Conservation (phyloP, 306 rosid species). For the Dalbergia cultrata region DNA sequence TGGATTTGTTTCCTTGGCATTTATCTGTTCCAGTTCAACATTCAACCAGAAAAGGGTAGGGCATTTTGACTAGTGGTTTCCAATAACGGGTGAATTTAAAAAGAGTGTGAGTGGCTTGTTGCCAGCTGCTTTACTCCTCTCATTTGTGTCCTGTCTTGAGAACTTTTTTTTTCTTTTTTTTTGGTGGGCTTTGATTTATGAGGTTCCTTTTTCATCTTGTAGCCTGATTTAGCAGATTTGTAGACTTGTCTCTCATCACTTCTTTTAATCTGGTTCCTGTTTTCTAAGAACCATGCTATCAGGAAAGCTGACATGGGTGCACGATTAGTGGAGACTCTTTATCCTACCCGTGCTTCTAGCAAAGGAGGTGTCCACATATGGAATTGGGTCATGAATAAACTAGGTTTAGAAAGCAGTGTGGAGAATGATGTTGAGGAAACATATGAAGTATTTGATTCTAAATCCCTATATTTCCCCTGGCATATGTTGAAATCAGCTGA, state of each 20-base stretch:
- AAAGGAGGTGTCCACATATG: conserved; percentile 62
- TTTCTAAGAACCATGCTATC: conserved; percentile 85
- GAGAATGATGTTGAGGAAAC: conserved; percentile 52
- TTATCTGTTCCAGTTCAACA: no score
- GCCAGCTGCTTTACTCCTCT: conserved; percentile 7
- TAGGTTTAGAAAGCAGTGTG: conserved; percentile 65
- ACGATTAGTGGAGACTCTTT: conserved; percentile 75
- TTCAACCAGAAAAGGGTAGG: no score
- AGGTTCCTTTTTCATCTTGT: conserved; percentile 6
- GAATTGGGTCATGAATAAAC: conserved; percentile 70
- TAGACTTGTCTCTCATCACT: conserved; percentile 43
- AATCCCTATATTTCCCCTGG: conserved; percentile 82
- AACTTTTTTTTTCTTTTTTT: not conserved
- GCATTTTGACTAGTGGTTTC: conserved; percentile 35
- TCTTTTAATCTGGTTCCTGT: conserved; percentile 45
- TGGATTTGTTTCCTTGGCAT: no score
- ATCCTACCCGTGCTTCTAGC: conserved; percentile 57
- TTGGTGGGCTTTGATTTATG: not conserved
- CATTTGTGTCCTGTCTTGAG: not conserved
- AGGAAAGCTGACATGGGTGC: conserved; percentile 85
- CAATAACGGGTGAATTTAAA: conserved; percentile 5
- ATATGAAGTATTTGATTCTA: conserved; percentile 62
- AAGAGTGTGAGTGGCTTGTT: conserved; percentile 18
- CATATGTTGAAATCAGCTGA: conserved; percentile 77
- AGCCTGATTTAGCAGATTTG: conserved; percentile 6